Conservation (phyloP, 2,329 filamentous ascomycete genomes). For the Microcyclosporella mali region DNA sequence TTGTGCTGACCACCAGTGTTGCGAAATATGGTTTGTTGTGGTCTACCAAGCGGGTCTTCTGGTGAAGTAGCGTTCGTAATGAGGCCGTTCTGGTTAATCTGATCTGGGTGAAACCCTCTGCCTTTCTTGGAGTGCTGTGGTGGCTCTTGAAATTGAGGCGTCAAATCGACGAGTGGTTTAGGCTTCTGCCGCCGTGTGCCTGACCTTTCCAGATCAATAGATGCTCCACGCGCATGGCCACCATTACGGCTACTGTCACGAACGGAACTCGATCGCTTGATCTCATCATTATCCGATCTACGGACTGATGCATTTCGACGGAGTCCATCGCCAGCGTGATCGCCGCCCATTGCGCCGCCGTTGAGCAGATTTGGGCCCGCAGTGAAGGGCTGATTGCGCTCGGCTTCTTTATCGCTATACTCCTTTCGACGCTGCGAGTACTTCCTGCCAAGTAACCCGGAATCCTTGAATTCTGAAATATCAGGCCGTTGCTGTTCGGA, state of each 20-base stretch:
- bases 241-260: slow-evolving; percentile 11
- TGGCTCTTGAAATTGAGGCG: slow-evolving; percentile 57
- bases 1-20: slow-evolving; percentile 15
- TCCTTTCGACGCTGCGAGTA: slow-evolving; percentile 44
- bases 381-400: slow-evolving; percentile 43
- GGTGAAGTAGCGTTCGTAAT: slow-evolving; percentile 43
- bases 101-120: slow-evolving; percentile 41
- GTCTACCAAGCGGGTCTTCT: slow-evolving; percentile 37
- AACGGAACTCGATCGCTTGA: slow-evolving; percentile 16
- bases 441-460: slow-evolving; percentile 44
- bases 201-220: slow-evolving; percentile 40
- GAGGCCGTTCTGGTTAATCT: slow-evolving; percentile 34
- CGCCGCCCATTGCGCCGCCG: slow-evolving; percentile 23
- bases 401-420: slow-evolving; percentile 33
- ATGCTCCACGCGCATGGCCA: slow-evolving; percentile 17
- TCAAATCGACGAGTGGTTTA: slow-evolving; percentile 63
- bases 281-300: slow-evolving; percentile 10
- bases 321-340: slow-evolving; percentile 10
- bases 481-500: slow-evolving; percentile 24
- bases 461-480: slow-evolving; percentile 38
- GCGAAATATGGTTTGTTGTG: slow-evolving; percentile 42
- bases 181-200: slow-evolving; percentile 40
- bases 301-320: slow-evolving; percentile 10
- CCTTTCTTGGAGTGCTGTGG: slow-evolving; percentile 53
- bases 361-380: slow-evolving; percentile 55